Percentiles rank a stretch among this genome's conserved stretches.
Evolutionary conservation across 176 grass and related monocot species (phyloP).

Genomic region (Tuctoria greenei): DNA sequence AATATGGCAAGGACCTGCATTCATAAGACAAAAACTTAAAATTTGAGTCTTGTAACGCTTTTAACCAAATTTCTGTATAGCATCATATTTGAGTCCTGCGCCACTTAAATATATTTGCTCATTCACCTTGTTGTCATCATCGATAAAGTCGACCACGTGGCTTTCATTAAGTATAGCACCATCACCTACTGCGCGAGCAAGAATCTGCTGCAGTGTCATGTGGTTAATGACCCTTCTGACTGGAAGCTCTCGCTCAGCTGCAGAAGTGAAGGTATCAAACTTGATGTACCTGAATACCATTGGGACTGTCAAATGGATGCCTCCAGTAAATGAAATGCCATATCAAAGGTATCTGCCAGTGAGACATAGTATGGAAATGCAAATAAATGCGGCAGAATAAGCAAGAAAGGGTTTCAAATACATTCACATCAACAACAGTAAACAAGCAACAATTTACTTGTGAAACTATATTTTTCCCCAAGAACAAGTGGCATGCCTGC

Average conservation of each 20-base stretch:
- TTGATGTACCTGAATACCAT: slow-evolving; percentile 88
- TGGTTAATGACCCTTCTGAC: slow-evolving; percentile 97
- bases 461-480: no score
- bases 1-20: slow-evolving; percentile 79
- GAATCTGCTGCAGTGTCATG: slow-evolving; percentile 91
- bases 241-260: slow-evolving; percentile 76
- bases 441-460: background rate
- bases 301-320: slow-evolving; percentile 47
- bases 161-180: slow-evolving; percentile 79
- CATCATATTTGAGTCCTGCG: no score
- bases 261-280: slow-evolving; percentile 97
- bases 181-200: slow-evolving; percentile 66
- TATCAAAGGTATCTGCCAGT: slow-evolving; percentile 11
- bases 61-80: background rate
- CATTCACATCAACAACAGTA: background rate
- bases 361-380: background rate
- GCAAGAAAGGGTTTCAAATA: background rate
- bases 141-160: slow-evolving; percentile 76
- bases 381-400: slow-evolving; percentile 3
- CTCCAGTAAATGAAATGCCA: background rate
- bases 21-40: background rate
- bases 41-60: background rate
- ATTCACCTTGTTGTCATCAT: slow-evolving; percentile 86
- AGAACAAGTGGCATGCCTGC: no score
- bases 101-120: background rate